Percentiles rank a stretch among this genome's conserved stretches.
Evolutionary conservation across 805 yeast genomes (phyloP).

Genomic region (Clavispora santaluciae): DNA sequence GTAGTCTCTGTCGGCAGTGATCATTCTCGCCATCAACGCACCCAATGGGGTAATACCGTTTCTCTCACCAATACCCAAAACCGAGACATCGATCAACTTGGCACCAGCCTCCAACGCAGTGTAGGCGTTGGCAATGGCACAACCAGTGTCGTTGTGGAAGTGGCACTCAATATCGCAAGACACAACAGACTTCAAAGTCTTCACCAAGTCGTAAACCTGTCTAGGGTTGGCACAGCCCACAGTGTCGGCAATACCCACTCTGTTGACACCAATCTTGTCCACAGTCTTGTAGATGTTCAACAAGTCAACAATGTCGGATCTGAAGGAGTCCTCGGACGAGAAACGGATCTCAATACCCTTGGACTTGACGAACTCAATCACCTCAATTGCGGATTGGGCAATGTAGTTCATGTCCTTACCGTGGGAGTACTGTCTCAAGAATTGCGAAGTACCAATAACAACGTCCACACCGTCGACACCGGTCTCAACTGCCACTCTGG

Average conservation of each 20-base stretch:
- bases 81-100: slow-evolving; percentile 53
- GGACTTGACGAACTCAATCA: slow-evolving; percentile 55
- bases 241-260: slow-evolving; percentile 62
- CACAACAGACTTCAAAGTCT: slow-evolving; percentile 53
- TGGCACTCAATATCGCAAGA: slow-evolving; percentile 58
- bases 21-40: slow-evolving; percentile 61
- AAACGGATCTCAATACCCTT: slow-evolving; percentile 57
- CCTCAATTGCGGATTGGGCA: slow-evolving; percentile 53
- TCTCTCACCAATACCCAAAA: slow-evolving; percentile 60
- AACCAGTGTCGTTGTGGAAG: slow-evolving; percentile 61
- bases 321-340: slow-evolving; percentile 55
- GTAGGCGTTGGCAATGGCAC: slow-evolving; percentile 61
- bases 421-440: slow-evolving; percentile 51
- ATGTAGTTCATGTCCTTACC: slow-evolving; percentile 60
- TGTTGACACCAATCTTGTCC: slow-evolving; percentile 55
- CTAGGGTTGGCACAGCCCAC: slow-evolving; percentile 63
- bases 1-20: slow-evolving; percentile 56
- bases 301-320: slow-evolving; percentile 57
- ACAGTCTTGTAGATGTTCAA: slow-evolving; percentile 57
- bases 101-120: slow-evolving; percentile 63
- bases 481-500: slow-evolving; percentile 55
- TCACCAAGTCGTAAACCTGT: slow-evolving; percentile 57
- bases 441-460: slow-evolving; percentile 56
- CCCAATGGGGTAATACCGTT: slow-evolving; percentile 61
- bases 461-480: slow-evolving; percentile 63